phyloP scores from a whole-genome alignment of 2,329 filamentous ascomycete species.

The Sporothrix euskadiensis region DNA sequence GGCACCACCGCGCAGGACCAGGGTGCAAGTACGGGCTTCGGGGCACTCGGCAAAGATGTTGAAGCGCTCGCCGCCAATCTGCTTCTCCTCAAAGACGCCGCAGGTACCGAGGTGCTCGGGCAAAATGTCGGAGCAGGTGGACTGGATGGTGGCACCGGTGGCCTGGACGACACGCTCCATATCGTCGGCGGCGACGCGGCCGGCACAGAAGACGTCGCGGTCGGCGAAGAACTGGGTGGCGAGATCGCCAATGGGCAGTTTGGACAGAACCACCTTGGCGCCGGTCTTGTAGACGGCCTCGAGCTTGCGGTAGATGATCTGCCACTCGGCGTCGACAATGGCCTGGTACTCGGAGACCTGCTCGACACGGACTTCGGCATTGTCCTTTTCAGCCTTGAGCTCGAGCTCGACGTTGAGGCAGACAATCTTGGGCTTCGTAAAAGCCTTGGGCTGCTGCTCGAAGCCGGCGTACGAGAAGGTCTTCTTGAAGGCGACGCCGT shows the following conservation, averaged over 20 bases:
- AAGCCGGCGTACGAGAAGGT: slow-evolving; percentile 99
- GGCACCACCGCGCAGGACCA: slow-evolving; percentile 90
- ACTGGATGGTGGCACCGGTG: slow-evolving; percentile 88
- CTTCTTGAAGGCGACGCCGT: slow-evolving; percentile 99
- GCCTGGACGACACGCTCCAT: slow-evolving; percentile 96
- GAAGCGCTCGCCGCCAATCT: slow-evolving; percentile 96
- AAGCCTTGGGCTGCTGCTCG: slow-evolving; percentile 97
- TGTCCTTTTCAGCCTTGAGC: slow-evolving; percentile 98
- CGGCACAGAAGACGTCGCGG: slow-evolving; percentile 96
- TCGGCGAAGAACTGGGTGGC: slow-evolving; percentile 98
- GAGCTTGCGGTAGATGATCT: slow-evolving; percentile 99
- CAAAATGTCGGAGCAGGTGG: slow-evolving; percentile 93
- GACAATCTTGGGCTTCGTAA: slow-evolving; percentile 92
- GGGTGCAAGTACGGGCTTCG: slow-evolving; percentile 92
- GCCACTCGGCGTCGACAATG: slow-evolving; percentile 98
- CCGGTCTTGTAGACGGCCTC: slow-evolving; percentile 92
- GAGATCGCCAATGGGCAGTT: slow-evolving; percentile 94
- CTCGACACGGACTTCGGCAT: slow-evolving; percentile 95
- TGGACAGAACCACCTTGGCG: slow-evolving; percentile 95
- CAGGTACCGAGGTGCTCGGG: slow-evolving; percentile 87
- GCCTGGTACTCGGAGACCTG: slow-evolving; percentile 99
- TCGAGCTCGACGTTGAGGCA: slow-evolving; percentile 98
- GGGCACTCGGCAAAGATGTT: slow-evolving; percentile 98
- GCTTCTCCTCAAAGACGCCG: slow-evolving; percentile 87
- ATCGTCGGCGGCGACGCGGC: slow-evolving; percentile 85